phyloP scores from a whole-genome alignment of 1,139 yeast species.

The Scheffersomyces illinoinensis region DNA sequence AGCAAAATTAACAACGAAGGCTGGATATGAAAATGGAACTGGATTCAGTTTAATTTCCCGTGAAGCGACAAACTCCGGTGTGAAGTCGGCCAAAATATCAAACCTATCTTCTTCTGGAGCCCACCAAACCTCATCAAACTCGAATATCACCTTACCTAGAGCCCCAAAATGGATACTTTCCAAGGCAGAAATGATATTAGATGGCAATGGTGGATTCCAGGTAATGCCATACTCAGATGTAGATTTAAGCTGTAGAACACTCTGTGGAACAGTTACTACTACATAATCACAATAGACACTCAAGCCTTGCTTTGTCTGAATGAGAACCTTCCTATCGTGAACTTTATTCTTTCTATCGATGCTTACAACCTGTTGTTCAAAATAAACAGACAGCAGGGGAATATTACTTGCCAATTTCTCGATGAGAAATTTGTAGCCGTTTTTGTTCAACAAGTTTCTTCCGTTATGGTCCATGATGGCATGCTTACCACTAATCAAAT shows the following conservation, averaged over 20 bases:
- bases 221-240: constrained; percentile 42
- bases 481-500: constrained; percentile 64
- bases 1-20: constrained; percentile 31
- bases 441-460: constrained; percentile 64
- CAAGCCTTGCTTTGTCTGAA: constrained; percentile 18
- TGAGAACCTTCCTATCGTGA: constrained; percentile 11
- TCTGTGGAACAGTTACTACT: constrained; percentile 76
- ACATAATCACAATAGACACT: constrained; percentile 47
- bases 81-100: constrained; percentile 40
- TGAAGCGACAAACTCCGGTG: background rate
- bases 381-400: constrained; percentile 39
- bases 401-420: constrained; percentile 42
- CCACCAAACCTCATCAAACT: constrained; percentile 73
- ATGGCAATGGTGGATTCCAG: constrained; percentile 65
- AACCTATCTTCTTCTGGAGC: constrained; percentile 52
- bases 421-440: constrained; percentile 57
- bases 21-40: constrained; percentile 30
- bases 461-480: constrained; percentile 71
- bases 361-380: constrained; percentile 46
- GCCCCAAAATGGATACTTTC: constrained; percentile 62
- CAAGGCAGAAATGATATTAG: constrained; percentile 43
- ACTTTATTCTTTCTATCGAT: constrained; percentile 32
- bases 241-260: constrained; percentile 50
- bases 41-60: constrained; percentile 16
- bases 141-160: constrained; percentile 75